A percentile compares a stretch with the other conserved stretches of the same genome.
Conservation (phyloP, 371 early-diverging fungal species). For the Sporodiniella umbellata region DNA sequence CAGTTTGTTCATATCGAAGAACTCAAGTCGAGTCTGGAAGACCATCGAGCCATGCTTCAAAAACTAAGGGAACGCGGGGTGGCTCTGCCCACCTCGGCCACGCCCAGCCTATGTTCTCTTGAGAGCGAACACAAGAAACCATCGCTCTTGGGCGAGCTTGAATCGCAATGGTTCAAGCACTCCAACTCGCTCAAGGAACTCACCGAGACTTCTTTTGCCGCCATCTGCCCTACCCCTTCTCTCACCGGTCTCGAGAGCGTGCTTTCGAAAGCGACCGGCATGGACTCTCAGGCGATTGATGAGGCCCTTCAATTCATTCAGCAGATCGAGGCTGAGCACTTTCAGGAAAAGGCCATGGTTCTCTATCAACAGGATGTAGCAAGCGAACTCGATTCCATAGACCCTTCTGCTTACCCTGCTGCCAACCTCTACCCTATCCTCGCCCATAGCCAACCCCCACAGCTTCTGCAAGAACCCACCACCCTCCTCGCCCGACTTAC, state of each 20-base stretch:
- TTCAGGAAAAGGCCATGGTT: no score
- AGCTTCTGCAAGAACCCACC: conserved; percentile 4
- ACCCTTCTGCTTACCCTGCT: conserved; percentile 9
- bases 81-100: neutral
- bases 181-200: no score
- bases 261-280: conserved; percentile 31
- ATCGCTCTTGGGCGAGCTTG: neutral
- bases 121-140: no score
- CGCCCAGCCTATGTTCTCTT: no score
- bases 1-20: conserved; percentile 44
- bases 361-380: no score
- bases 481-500: conserved; percentile 30
- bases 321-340: conserved; percentile 22
- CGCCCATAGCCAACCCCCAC: conserved; percentile 2
- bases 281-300: conserved; percentile 31
- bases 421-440: conserved; percentile 20
- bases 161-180: neutral
- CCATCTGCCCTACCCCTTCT: conserved; percentile 28
- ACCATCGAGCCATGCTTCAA: conserved; percentile 39
- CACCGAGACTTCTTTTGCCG: conserved; percentile 11
- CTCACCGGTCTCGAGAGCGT: conserved; percentile 23
- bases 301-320: conserved; percentile 35
- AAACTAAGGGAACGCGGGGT: conserved; percentile 37
- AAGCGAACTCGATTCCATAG: no score
- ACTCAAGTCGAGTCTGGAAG: conserved; percentile 44